Conservation (phyloP, 257 asterid species). For the Lantana camara region DNA sequence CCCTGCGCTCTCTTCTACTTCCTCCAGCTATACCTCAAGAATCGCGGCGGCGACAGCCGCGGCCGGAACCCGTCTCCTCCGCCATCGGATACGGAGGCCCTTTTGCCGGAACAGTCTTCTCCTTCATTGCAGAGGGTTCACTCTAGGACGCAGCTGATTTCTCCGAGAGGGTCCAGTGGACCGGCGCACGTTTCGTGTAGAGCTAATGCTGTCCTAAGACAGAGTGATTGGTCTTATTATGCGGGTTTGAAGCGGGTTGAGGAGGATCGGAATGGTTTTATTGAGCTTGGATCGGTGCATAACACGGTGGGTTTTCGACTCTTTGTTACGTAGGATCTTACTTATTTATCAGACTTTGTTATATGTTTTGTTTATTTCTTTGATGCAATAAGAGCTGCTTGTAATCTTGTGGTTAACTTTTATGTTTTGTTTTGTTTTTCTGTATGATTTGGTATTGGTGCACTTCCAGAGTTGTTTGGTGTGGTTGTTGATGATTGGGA, state of each 20-base stretch:
- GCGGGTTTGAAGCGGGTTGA: constrained; percentile 47
- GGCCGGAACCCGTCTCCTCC: constrained; percentile 25
- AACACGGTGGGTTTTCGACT: constrained; percentile 57
- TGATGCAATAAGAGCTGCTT: background rate
- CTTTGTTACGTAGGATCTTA: background rate
- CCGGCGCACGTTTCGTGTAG: constrained; percentile 49
- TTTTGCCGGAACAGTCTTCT: constrained; percentile 35
- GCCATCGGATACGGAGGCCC: constrained; percentile 33
- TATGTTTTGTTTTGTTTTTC: background rate
- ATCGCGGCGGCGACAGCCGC: constrained; percentile 34
- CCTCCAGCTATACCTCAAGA: constrained; percentile 57
- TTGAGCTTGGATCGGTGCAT: constrained; percentile 61
- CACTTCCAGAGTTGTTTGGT: background rate
- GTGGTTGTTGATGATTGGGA: no score
- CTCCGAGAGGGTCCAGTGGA: constrained; percentile 50
- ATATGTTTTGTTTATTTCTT: background rate
- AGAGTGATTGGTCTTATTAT: constrained; percentile 40
- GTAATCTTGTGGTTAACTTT: background rate
- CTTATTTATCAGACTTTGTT: background rate
- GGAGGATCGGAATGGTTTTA: constrained; percentile 60
- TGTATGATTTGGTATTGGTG: background rate
- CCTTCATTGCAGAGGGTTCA: constrained; percentile 50
- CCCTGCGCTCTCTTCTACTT: constrained; percentile 79
- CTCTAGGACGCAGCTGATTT: constrained; percentile 42
- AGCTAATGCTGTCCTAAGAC: constrained; percentile 46